Evolutionary conservation across 805 yeast genomes (phyloP), one percentile per base, ranked within the genome.

Genomic region (Lipomyces sp.): DNA sequence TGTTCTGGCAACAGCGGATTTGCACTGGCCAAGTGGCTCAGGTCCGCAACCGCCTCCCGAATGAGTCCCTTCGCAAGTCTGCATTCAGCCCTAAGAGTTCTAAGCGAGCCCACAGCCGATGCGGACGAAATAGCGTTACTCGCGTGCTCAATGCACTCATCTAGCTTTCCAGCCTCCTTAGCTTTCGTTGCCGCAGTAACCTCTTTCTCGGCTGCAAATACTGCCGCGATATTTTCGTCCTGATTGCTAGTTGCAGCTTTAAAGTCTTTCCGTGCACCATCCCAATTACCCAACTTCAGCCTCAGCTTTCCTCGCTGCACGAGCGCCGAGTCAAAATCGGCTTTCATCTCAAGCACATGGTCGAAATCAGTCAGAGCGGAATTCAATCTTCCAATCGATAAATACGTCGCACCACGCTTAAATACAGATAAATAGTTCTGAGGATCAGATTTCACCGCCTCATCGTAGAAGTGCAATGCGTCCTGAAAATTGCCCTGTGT

Each of bases 331-430:
- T 72, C 76, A 63, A 77, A 78, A 34, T 62, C 63, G 10, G 80
- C 79, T 57, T 76, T 74, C 4, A 76, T 70, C 62, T 74, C 76
- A 60, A 80, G 63, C 6, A 73, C 78, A 50, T 61, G 64, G 51
- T 73, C 71, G 55, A 80, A 75, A 53, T 80, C 82, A 13, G 73
- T 69, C 50, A 80, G 65, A 1, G 82, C 82, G 60, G 73, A 74
- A 37, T 58, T 57, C 34, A 77, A 77, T 37, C 71, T 72, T 29
- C 80, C 80, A 34, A 75, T 66, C 1, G 78, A 74, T 33, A 78
- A 72, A 56, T 75, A 74, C 53, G 79, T 78, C 2, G 77, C 75
- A 7, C 80, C 80, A 18, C 82, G 75, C 66, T 76, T 75, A 72
- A 76, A 80, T 35, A 74, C 69, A 32, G 75, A 74, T 63, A 78